phyloP scores from a whole-genome alignment of 768 basidiomycete genomes.

The Calocera viscosa region DNA sequence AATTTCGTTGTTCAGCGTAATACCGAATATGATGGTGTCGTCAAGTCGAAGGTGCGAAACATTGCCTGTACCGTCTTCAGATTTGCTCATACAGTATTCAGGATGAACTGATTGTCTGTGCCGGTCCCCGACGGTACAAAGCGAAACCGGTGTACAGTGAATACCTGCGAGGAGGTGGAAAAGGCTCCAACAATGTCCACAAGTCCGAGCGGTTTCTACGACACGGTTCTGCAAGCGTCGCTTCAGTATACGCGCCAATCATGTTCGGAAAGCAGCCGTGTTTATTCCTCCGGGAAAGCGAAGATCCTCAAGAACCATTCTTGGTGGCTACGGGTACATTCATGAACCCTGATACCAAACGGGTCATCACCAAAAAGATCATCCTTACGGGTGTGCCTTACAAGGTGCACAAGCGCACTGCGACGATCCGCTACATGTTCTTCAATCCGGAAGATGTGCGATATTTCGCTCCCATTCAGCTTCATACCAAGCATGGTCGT shows the following conservation, averaged over 20 bases:
- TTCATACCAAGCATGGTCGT: constrained; percentile 84
- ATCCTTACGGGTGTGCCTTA: constrained; percentile 91
- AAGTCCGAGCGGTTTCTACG: constrained; percentile 87
- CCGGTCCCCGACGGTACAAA: constrained; percentile 73
- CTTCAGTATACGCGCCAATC: constrained; percentile 80
- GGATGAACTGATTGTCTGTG: constrained; percentile 80
- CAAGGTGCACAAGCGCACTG: constrained; percentile 93
- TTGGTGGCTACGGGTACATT: constrained; percentile 86
- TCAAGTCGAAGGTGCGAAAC: constrained; percentile 69
- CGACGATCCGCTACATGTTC: constrained; percentile 97
- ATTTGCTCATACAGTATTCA: constrained; percentile 22
- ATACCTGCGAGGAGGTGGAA: constrained; percentile 77
- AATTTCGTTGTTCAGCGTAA: constrained; percentile 91
- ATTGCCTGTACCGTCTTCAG: neutral
- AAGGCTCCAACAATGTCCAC: constrained; percentile 91
- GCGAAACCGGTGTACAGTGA: constrained; percentile 88
- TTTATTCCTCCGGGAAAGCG: constrained; percentile 57
- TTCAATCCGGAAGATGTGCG: constrained; percentile 87
- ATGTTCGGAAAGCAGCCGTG: constrained; percentile 77
- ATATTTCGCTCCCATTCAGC: constrained; percentile 87
- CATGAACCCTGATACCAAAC: constrained; percentile 77
- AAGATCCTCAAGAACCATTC: constrained; percentile 53
- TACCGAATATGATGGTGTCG: constrained; percentile 80
- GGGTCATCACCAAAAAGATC: constrained; percentile 86
- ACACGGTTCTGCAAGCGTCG: constrained; percentile 68